Evolutionary conservation across 1,284 basidiomycete genomes (phyloP), one percentile per base, ranked within the genome.

Genomic region (Melampsora larici-populina): DNA sequence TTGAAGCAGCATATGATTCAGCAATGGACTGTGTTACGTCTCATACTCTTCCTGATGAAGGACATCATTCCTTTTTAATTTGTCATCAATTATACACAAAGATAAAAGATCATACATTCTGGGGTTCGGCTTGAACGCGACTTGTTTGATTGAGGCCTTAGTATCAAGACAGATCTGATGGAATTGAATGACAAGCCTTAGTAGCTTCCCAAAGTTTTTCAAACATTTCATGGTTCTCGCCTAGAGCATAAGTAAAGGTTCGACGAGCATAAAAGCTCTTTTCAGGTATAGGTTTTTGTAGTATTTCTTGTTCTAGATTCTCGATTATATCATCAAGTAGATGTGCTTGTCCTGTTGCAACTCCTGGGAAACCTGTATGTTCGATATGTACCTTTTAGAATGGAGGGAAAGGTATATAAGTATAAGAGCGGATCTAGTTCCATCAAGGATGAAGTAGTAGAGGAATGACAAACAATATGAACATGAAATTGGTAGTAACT

Each of bases 281-380:
- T 2, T 24, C 18, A 69, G 15, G 2, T 15, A 31, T 2, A 63
- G 63, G 31, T 40, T 29, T 17, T n/a, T 58, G 26, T 13, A 8
- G 1, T 11, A 58, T 8, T 58, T 75, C 73, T 18, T 49, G 40
- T 29, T 67, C 73, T 24, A 75, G 40, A 46, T 75, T 75, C 6
- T 67, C 73, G 78, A 98, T 94, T 60, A 98, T 85, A 83, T 98
- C 93, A 82, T 97, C 95, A 4, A 99, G 86, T 21, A 98, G 86
- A 84, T 97, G 94, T 0, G 95, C 94, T 83, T 96, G 94, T 0
- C 94, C 96, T 0, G 93, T 91, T 0, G 88, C 86, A 26, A 81
- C 81, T 18, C 81, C 82, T 9, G 82, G 81, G 67, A 82, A 81
- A 1, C 80, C 80, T 6, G 79, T 78, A 71, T 79, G 81, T 73